These are phyloP conservation scores for Puccinia coronata DNA, from an alignment of 1,284 basidiomycete species.

Conservation along the genomic window DNA sequence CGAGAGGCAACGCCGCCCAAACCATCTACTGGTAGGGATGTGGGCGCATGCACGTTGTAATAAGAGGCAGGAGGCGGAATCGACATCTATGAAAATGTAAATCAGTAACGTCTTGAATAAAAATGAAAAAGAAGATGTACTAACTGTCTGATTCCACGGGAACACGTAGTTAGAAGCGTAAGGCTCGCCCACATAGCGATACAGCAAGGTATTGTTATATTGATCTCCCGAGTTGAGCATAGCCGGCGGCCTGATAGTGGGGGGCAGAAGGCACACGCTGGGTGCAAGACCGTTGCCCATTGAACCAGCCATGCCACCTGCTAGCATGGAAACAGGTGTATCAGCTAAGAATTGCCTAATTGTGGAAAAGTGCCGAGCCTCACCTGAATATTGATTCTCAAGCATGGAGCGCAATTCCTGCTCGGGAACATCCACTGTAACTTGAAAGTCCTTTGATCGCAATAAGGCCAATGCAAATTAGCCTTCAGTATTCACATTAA, in stretches of 20 bases:
- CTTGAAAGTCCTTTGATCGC: constrained; percentile 40
- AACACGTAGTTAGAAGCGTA: constrained; percentile 34
- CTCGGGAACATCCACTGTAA: constrained; percentile 23
- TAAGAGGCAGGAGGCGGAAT: constrained; percentile 14
- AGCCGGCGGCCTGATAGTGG: constrained; percentile 35
- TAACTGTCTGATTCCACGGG: constrained; percentile 38
- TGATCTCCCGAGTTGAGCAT: constrained; percentile 27
- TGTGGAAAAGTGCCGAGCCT: background rate
- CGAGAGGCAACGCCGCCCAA: background rate
- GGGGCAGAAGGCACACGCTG: constrained; percentile 43
- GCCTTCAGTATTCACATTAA: background rate
- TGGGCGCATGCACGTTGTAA: constrained; percentile 26
- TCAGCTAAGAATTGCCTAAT: background rate
- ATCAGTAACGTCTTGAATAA: background rate
- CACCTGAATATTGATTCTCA: constrained; percentile 17
- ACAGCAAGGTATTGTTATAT: constrained; percentile 36
- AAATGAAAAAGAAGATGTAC: background rate
- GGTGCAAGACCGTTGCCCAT: constrained; percentile 6
- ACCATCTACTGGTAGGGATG: constrained; percentile 5
- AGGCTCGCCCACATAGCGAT: constrained; percentile 36
- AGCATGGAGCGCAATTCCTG: background rate
- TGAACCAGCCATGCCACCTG: background rate
- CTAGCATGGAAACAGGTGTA: too few species aligned
- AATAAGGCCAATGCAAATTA: background rate
- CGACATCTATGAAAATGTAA: background rate